phyloP scores from a whole-genome alignment of 495 filamentous ascomycete genomes.

The Wilcoxina mikolae region DNA sequence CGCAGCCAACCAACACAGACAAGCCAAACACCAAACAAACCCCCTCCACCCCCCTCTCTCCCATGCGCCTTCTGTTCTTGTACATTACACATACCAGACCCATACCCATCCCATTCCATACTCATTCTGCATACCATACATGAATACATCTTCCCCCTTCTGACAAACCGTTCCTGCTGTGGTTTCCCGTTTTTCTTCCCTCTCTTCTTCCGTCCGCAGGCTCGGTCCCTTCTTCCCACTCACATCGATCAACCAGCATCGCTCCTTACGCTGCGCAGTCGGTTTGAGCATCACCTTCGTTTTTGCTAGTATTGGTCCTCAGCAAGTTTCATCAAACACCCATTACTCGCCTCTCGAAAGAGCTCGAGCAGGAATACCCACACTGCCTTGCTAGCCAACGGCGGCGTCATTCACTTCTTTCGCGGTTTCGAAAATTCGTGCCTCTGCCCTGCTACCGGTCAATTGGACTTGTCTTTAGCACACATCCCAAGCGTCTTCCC shows the following conservation, averaged over 20 bases:
- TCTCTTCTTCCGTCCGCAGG: background rate
- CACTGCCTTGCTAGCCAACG: background rate
- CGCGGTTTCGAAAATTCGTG: too few relatives aligned
- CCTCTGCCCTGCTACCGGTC: too few relatives aligned
- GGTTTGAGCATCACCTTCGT: background rate
- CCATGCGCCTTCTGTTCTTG: background rate
- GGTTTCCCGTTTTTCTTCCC: background rate
- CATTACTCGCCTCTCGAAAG: background rate
- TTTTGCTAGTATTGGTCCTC: background rate
- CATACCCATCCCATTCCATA: background rate
- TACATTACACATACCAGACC: background rate
- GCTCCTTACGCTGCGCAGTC: background rate
- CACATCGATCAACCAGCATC: background rate
- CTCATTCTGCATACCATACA: background rate
- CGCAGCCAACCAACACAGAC: background rate
- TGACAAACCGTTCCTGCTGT: background rate
- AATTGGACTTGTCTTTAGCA: too few relatives aligned
- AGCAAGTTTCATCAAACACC: background rate
- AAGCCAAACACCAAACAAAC: background rate
- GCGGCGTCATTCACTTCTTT: background rate
- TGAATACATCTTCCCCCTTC: background rate
- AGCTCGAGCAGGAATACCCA: background rate
- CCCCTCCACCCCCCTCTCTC: background rate
- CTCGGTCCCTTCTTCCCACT: background rate
- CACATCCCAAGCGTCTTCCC: too few relatives aligned